Base-by-base conservation (phyloP, 441 rosid genomes). In the Corymbia calophylla region DNA sequence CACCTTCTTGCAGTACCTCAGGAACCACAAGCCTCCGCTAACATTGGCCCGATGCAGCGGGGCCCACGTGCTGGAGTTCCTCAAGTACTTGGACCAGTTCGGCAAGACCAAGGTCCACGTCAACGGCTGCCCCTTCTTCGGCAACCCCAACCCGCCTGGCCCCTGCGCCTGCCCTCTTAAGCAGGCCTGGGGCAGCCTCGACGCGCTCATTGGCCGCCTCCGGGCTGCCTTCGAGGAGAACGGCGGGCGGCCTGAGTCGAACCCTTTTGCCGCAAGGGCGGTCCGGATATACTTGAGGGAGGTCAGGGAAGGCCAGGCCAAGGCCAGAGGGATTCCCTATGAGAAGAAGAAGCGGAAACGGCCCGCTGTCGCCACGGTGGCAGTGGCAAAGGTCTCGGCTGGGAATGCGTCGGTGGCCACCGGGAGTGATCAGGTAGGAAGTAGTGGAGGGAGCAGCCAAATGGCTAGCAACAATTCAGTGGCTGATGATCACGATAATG, bases 141-240 rank as follows among this genome's bases (percentile, higher is more conserved):
- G 99, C 6, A 94, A 95, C 90, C 96, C 96, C n/a, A 95, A 91
- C 89, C 99, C 98, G 3, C 99, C 99, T 0, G 94, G 96, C n/a
- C 96, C 99, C 7, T 97, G 99, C 44, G 93, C 97, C 17, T 97
- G 99, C 84, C 99, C 98, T 51, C 95, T 96, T 9, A 96, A 94
- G 91, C 99, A 97, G 82, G 98, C 99, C 0, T 97, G 99, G 99
- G 99, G 99, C 19, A 95, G 98, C 92, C 96, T 97, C 53, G 99
- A 97, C 91, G 99, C 99, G 90, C 92, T 97, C 91, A 96, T 97
- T 95, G 99, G 99, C 91, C 96, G 98, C 91, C 93, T 97, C 87
- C 95, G 99, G 92, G 99, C 99, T 8, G 98, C 99, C 11, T 96
- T 94, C 62, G 98, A 97, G 89, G 98, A 96, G 91, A 95, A 94